Conservation (phyloP, 345 rosid species). For the Chamaenerion angustifolium region DNA sequence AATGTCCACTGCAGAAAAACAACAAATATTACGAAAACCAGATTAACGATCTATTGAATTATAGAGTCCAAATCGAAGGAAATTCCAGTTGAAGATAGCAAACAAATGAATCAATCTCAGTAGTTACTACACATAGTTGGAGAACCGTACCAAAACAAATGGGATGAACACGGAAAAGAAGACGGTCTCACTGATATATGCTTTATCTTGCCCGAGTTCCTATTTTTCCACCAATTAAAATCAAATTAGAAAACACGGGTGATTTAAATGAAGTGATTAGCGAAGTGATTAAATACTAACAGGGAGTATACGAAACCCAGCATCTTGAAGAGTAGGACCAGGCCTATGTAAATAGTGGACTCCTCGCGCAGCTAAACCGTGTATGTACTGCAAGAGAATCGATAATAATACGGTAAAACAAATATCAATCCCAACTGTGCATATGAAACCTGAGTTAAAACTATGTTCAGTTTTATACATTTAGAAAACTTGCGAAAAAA, state of each 20-base stretch:
- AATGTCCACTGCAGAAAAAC: constrained; percentile 74
- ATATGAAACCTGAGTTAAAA: too few relatives aligned
- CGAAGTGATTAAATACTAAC: constrained; percentile 25
- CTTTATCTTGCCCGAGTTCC: constrained; percentile 95
- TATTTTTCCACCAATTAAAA: constrained; percentile 9
- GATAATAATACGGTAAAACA: background rate
- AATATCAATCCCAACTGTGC: too few relatives aligned
- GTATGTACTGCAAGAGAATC: constrained; percentile 37
- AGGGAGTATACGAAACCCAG: constrained; percentile 80
- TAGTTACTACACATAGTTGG: too few relatives aligned
- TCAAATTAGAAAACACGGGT: too few relatives aligned
- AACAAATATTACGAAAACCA: constrained; percentile 7
- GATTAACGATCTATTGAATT: background rate
- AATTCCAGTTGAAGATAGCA: background rate
- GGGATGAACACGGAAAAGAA: constrained; percentile 58
- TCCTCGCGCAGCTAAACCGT: constrained; percentile 89
- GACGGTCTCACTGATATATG: constrained; percentile 77
- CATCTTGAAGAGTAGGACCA: constrained; percentile 76
- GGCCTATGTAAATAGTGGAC: constrained; percentile 88
- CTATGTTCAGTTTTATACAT: too few relatives aligned
- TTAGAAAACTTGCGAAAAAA: too few relatives aligned
- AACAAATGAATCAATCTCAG: too few relatives aligned
- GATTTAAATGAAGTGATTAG: too few relatives aligned
- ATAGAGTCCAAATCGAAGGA: background rate
- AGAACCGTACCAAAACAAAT: constrained; percentile 57